phyloP scores from a whole-genome alignment of 2,329 filamentous ascomycete species.

The Hymenoscyphus fructigenus region DNA sequence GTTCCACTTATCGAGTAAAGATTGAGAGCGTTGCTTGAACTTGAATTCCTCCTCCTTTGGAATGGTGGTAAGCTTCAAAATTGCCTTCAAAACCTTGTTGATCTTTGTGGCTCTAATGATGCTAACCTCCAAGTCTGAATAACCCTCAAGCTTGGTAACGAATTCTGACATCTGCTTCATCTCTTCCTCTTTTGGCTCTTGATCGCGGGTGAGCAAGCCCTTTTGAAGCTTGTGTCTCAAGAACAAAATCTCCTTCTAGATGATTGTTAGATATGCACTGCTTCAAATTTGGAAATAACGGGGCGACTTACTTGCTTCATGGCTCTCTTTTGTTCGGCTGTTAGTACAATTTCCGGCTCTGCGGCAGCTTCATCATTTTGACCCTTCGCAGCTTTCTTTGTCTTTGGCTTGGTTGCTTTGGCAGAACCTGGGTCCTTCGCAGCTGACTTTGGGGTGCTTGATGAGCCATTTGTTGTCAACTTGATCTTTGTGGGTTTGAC shows the following conservation, averaged over 20 bases:
- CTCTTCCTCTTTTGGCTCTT: conserved; percentile 81
- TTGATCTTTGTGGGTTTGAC: conserved; percentile 64
- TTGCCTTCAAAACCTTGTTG: conserved; percentile 95
- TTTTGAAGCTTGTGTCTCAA: conserved; percentile 93
- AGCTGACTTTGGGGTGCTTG: conserved; percentile 32
- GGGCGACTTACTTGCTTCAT: conserved; percentile 56
- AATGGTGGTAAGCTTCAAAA: conserved; percentile 78
- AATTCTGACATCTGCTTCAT: conserved; percentile 78
- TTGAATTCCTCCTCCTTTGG: conserved; percentile 85
- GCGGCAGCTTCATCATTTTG: conserved; percentile 49
- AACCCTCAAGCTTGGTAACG: conserved; percentile 76
- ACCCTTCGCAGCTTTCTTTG: conserved; percentile 54
- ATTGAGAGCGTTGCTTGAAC: conserved; percentile 81
- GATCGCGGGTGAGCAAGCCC: conserved; percentile 82
- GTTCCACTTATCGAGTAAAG: conserved; percentile 86
- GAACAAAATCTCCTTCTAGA: conserved; percentile 78
- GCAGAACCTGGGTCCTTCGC: conserved; percentile 35
- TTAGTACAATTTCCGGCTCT: conserved; percentile 55
- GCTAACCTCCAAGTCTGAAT: conserved; percentile 77
- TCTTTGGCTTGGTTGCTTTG: conserved; percentile 43
- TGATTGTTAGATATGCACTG: conserved; percentile 36
- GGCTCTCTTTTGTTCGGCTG: conserved; percentile 54
- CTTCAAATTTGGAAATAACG: neutral
- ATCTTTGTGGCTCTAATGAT: conserved; percentile 95
- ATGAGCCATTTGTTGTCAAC: conserved; percentile 53